These are phyloP conservation scores for Xylaria sp. DNA, from an alignment of 495 filamentous ascomycete genomes.

Conservation along the genomic window DNA sequence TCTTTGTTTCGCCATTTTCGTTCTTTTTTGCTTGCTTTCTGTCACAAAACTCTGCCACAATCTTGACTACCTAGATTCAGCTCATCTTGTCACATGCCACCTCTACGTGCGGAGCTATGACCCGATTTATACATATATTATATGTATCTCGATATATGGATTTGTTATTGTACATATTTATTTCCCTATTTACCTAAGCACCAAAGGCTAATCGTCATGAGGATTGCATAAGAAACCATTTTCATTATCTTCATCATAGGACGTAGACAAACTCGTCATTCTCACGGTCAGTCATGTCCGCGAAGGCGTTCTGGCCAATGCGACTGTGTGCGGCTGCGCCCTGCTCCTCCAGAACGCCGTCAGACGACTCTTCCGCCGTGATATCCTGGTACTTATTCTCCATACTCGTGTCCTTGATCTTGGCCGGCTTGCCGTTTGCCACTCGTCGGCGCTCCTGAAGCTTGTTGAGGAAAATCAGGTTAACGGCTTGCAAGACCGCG, in stretches of 20 bases:
- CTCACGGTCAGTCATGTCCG: slow-evolving; percentile 66
- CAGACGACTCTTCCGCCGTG: slow-evolving; percentile 5
- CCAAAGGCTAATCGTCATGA: not conserved
- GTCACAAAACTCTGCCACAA: not conserved
- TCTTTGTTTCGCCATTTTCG: too few species aligned
- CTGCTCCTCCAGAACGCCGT: slow-evolving; percentile 33
- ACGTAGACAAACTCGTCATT: slow-evolving; percentile 76
- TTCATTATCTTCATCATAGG: slow-evolving; percentile 46
- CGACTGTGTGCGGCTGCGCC: slow-evolving; percentile 36
- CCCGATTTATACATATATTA: not conserved
- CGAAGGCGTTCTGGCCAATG: slow-evolving; percentile 52
- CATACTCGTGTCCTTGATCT: slow-evolving; percentile 66
- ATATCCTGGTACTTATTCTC: slow-evolving; percentile 36
- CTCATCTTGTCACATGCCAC: not conserved
- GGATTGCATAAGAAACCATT: not conserved
- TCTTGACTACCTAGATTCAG: too few species aligned
- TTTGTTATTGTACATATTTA: not conserved
- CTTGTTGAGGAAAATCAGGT: slow-evolving; percentile 62
- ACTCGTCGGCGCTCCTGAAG: slow-evolving; percentile 60
- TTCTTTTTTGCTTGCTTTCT: too few species aligned
- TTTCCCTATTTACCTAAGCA: not conserved
- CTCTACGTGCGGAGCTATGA: not conserved
- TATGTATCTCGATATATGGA: not conserved
- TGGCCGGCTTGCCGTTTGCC: slow-evolving; percentile 61
- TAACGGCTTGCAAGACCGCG: slow-evolving; percentile 57